Percentiles rank a stretch among this genome's conserved stretches.
Conservation (phyloP, 805 yeast genomes). For the Kazachstania viticola region DNA sequence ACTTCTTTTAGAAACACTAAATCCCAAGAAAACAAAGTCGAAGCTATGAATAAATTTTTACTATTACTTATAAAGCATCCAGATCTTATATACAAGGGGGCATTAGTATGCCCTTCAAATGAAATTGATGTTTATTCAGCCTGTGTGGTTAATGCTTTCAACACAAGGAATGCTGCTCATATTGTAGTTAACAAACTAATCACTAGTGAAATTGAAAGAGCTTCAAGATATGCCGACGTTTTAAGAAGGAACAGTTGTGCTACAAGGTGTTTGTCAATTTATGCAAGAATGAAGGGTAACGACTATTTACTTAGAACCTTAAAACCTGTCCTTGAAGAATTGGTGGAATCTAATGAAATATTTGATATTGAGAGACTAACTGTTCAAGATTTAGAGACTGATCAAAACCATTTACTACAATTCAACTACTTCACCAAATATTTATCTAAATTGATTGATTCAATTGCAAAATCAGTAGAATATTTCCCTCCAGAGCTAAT, state of each 20-base stretch:
- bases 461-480: slow-evolving; percentile 41
- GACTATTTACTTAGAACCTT: slow-evolving; percentile 42
- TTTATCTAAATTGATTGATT: slow-evolving; percentile 41
- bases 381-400: slow-evolving; percentile 19
- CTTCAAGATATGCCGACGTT: slow-evolving; percentile 53
- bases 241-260: slow-evolving; percentile 71
- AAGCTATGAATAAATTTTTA: slow-evolving; percentile 17
- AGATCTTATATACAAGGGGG: slow-evolving; percentile 38
- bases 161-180: slow-evolving; percentile 28
- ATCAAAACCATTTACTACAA: slow-evolving; percentile 27
- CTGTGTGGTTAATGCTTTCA: slow-evolving; percentile 44
- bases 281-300: slow-evolving; percentile 50
- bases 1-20: slow-evolving; percentile 11
- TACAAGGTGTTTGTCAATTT: slow-evolving; percentile 58
- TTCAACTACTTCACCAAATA: slow-evolving; percentile 41
- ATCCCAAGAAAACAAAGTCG: slow-evolving; percentile 16
- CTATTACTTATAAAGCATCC: slow-evolving; percentile 26
- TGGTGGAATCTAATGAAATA: slow-evolving; percentile 36
- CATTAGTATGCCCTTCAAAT: slow-evolving; percentile 47
- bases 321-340: slow-evolving; percentile 42
- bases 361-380: slow-evolving; percentile 51
- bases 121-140: slow-evolving; percentile 62
- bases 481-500: slow-evolving; percentile 58
- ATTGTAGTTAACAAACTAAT: slow-evolving; percentile 42
- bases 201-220: slow-evolving; percentile 45